Conservation (phyloP, 805 yeast genomes). For the Cephaloascus fragrans region DNA sequence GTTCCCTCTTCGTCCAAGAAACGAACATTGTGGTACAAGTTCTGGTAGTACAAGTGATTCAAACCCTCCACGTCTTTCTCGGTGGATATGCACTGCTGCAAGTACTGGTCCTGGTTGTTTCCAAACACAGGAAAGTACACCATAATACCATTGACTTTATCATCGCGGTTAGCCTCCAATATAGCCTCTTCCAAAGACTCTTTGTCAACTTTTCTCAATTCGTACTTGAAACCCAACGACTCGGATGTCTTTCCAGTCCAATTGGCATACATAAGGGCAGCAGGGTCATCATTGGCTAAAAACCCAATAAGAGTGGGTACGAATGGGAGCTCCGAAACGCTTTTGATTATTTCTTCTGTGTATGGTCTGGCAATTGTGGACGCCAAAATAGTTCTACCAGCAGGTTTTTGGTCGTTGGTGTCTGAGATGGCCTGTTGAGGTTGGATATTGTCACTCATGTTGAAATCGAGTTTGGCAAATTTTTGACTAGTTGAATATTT, state of each 20-base stretch:
- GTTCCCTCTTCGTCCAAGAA: conserved; percentile 63
- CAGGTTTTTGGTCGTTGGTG: conserved; percentile 19
- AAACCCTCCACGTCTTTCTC: conserved; percentile 96
- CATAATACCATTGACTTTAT: conserved; percentile 80
- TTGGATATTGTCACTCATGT: background rate
- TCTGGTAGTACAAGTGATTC: conserved; percentile 83
- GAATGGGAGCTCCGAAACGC: conserved; percentile 41
- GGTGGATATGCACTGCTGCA: conserved; percentile 85
- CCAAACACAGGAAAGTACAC: conserved; percentile 97
- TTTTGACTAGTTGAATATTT: background rate
- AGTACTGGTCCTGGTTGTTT: conserved; percentile 86
- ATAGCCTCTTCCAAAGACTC: conserved; percentile 81
- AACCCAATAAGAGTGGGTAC: conserved; percentile 83
- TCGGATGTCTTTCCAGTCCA: conserved; percentile 93
- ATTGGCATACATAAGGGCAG: conserved; percentile 88
- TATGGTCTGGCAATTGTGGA: conserved; percentile 79
- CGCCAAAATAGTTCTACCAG: conserved; percentile 81
- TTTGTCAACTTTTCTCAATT: conserved; percentile 61
- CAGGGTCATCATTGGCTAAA: conserved; percentile 88
- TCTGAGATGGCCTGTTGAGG: background rate
- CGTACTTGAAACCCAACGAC: conserved; percentile 78
- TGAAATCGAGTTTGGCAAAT: background rate
- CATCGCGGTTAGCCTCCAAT: conserved; percentile 73
- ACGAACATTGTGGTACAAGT: conserved; percentile 89
- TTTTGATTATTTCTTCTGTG: conserved; percentile 56